Base-by-base conservation (phyloP, 805 yeast species). In the Millerozyma miso region DNA sequence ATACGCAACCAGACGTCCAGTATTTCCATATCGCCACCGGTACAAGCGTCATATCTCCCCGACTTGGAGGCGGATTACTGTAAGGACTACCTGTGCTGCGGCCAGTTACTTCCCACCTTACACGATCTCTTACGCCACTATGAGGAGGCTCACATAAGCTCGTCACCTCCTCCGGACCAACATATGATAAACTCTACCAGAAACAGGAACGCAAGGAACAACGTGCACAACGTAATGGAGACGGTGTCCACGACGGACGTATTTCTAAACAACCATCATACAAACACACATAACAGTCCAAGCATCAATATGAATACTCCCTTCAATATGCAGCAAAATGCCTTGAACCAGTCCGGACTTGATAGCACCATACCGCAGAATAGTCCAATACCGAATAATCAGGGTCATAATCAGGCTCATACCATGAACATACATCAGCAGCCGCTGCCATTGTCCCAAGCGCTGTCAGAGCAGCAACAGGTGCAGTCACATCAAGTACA, bases 41-140 rank as follows among this genome's bases (percentile, higher is more conserved):
- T 83, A 17, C 68, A 64, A 38, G 80, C 91, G 19, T 79, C 93
- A 6, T 93, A 91, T 61, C 73, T 93, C 47, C 97, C 98, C 15
- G 88, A 87, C 56, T 72, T 91, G 45, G 99, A 91, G 65, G 96
- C 96, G 7, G 90, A 90, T 62, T 93, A 91, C 65, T 93, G 99
- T 65, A 87, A 86, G 63, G 99, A 93, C 69, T 93, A 93, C 66
- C 81, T 88, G 40, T 93, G 99, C 67, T 93, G 99, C 69, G 99
- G 98, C 20, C 85, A 86, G 59, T 71, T 84, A 35, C 74, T 93
- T 47, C 98, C 98, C 26, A 90, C 96, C 10, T 71, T 93, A 50
- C 99, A 93, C 62, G 99, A 93, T 61, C 72, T 93, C 47, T 73
- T 93, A 49, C 80, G 93, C 54, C 99, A 93, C 63, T 93, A 93